Percentiles rank a stretch among this genome's conserved stretches.
Conservation (phyloP, 176 grass and related monocot genomes). For the Pontederia crassipes region DNA sequence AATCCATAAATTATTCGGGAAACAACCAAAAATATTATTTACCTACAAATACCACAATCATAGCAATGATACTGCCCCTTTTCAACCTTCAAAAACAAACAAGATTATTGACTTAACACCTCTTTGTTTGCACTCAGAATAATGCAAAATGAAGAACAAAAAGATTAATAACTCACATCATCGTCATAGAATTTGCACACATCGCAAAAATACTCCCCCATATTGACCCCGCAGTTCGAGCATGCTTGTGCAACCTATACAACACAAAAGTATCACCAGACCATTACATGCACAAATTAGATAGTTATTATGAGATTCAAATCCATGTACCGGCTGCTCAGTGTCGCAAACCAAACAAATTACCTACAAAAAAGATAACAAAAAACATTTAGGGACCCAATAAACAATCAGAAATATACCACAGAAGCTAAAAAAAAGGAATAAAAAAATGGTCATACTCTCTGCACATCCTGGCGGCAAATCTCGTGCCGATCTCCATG, state of each 20-base stretch:
- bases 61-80: conserved; percentile 86
- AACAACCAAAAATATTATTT: conserved; percentile 10
- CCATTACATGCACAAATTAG: neutral
- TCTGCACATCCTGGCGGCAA: conserved; percentile 75
- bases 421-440: neutral
- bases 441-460: conserved; percentile 31
- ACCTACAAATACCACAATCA: conserved; percentile 98
- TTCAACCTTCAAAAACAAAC: conserved; percentile 38
- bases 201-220: conserved; percentile 93
- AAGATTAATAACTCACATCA: conserved; percentile 40
- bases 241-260: conserved; percentile 75
- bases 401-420: too few species aligned
- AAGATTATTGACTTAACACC: neutral
- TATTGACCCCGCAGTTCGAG: conserved; percentile 79
- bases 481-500: conserved; percentile 56
- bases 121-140: neutral
- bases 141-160: neutral
- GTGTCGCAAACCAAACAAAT: conserved; percentile 79
- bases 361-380: conserved; percentile 52
- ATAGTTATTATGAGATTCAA: neutral
- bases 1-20: neutral
- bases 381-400: neutral
- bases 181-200: conserved; percentile 98
- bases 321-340: conserved; percentile 51
- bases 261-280: conserved; percentile 14